A percentile compares a stretch with the other conserved stretches of the same genome.
These are phyloP conservation scores for Nigrograna mackinnonii DNA, from an alignment of 2,329 filamentous ascomycete species.

Conservation along the genomic window DNA sequence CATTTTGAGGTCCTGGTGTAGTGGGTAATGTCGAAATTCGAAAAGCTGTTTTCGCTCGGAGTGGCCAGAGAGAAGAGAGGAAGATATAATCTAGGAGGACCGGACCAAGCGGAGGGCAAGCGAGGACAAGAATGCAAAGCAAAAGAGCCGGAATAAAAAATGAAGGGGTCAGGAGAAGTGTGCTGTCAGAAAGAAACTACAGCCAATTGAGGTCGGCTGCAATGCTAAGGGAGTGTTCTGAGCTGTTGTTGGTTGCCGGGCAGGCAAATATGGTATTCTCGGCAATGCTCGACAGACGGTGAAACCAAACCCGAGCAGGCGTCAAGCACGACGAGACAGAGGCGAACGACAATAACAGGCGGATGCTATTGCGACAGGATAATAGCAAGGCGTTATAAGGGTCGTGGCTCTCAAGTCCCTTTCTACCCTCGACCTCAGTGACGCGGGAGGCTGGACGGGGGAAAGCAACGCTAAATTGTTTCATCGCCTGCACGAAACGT, in stretches of 20 bases:
- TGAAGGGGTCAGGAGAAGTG: conserved; percentile 5
- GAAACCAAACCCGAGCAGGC: conserved; percentile 10
- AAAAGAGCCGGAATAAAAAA: conserved; percentile 3
- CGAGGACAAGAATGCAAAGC: conserved; percentile 12
- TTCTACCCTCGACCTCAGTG: background rate
- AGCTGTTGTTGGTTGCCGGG: conserved; percentile 7
- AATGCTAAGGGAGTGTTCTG: conserved; percentile 8
- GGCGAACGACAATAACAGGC: conserved; percentile 10
- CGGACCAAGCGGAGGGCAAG: conserved; percentile 3
- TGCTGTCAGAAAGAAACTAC: conserved; percentile 6
- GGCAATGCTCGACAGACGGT: conserved; percentile 6
- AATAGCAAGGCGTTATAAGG: no score
- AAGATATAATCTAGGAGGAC: no score
- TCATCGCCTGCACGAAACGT: conserved; percentile 6
- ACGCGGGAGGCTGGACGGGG: background rate
- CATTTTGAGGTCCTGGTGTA: no score
- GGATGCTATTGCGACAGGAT: conserved; percentile 10
- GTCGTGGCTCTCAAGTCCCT: background rate
- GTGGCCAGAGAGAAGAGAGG: no score
- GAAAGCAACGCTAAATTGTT: conserved; percentile 2
- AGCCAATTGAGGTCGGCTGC: conserved; percentile 11
- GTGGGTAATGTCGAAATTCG: conserved; percentile 3
- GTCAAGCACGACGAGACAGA: background rate
- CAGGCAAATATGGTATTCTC: conserved; percentile 1
- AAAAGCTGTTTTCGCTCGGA: conserved; percentile 3